Conservation (phyloP, 306 rosid genomes). For the Cicer bijugum region DNA sequence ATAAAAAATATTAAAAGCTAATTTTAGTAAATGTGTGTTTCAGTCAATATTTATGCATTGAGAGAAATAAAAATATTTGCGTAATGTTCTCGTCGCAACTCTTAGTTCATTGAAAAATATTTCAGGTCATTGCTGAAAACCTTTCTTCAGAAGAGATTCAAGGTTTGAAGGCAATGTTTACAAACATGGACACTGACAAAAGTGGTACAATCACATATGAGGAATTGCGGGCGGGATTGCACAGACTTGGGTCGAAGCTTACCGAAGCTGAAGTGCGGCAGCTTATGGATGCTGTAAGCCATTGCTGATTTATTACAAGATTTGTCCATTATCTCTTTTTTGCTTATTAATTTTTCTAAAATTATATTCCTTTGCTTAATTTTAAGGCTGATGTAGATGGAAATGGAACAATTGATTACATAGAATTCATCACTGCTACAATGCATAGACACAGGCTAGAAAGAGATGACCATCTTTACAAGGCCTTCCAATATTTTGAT, state of each 20-base stretch:
- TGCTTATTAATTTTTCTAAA: conserved; percentile 3
- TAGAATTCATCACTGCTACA: conserved; percentile 88
- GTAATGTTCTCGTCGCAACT: neutral
- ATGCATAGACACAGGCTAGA: conserved; percentile 85
- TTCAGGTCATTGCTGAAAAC: conserved; percentile 53
- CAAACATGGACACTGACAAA: conserved; percentile 80
- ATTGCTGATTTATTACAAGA: conserved; percentile 28
- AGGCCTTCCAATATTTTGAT: conserved; percentile 83
- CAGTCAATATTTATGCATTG: neutral
- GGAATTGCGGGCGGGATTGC: conserved; percentile 76
- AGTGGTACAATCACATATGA: conserved; percentile 91
- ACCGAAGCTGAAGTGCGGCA: conserved; percentile 79
- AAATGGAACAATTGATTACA: conserved; percentile 78
- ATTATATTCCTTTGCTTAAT: conserved; percentile 36
- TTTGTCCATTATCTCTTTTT: neutral
- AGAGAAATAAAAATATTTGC: neutral
- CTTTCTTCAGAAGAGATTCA: conserved; percentile 53
- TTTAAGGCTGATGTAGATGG: conserved; percentile 95
- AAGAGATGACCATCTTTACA: conserved; percentile 80
- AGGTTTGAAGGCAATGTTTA: conserved; percentile 63
- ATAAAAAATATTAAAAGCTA: neutral
- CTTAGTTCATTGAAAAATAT: conserved; percentile 16
- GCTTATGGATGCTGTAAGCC: conserved; percentile 86
- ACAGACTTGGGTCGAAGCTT: conserved; percentile 83
- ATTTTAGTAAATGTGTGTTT: neutral